Evolutionary conservation across 805 yeast genomes (phyloP).

Genomic region (Candida khao-thaluensis): DNA sequence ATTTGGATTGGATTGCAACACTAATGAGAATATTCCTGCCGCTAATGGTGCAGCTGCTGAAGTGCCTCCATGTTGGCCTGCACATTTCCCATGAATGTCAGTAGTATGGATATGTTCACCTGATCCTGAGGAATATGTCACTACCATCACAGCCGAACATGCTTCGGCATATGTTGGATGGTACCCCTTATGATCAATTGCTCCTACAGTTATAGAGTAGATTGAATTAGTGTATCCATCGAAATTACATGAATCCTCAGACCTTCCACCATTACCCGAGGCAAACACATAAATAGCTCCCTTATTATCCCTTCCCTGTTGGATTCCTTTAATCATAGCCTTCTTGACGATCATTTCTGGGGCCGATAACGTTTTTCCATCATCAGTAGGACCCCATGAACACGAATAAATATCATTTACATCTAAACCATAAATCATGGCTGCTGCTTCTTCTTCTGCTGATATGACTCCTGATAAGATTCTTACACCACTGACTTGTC

Average conservation of each 20-base stretch:
- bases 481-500: slow-evolving; percentile 86
- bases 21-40: slow-evolving; percentile 89
- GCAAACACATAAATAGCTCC: slow-evolving; percentile 95
- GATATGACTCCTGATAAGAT: slow-evolving; percentile 80
- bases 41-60: slow-evolving; percentile 99
- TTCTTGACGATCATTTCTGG: slow-evolving; percentile 78
- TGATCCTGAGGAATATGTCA: slow-evolving; percentile 89
- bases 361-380: slow-evolving; percentile 81
- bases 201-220: slow-evolving; percentile 91
- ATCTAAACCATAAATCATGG: slow-evolving; percentile 76
- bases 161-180: slow-evolving; percentile 92
- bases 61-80: slow-evolving; percentile 87
- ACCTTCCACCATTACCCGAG: slow-evolving; percentile 86
- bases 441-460: slow-evolving; percentile 86
- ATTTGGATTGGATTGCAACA: slow-evolving; percentile 77
- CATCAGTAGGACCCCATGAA: slow-evolving; percentile 98
- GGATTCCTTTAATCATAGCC: slow-evolving; percentile 81
- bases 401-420: slow-evolving; percentile 93
- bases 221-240: slow-evolving; percentile 97
- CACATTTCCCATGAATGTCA: slow-evolving; percentile 67
- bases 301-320: slow-evolving; percentile 73
- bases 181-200: slow-evolving; percentile 79
- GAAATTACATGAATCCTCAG: slow-evolving; percentile 88
- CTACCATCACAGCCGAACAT: slow-evolving; percentile 92
- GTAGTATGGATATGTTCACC: slow-evolving; percentile 89